These are phyloP conservation scores for Luzula sylvatica DNA, from an alignment of 176 grass and related monocot species.

Conservation along the genomic window DNA sequence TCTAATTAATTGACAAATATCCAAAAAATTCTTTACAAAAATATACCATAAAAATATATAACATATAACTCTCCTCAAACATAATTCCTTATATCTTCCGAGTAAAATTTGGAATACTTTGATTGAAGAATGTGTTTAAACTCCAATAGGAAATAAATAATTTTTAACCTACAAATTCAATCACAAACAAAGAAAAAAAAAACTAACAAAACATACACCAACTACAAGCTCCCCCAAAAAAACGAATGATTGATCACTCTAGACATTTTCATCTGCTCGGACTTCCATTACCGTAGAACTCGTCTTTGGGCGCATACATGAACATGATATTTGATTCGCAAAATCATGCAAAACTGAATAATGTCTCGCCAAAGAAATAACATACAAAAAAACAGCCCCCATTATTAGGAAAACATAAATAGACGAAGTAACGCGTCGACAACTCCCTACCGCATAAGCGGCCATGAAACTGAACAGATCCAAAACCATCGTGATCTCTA, in stretches of 20 bases:
- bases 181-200: too few species aligned
- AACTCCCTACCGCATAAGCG: constrained; percentile 42
- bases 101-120: too few species aligned
- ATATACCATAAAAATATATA: too few species aligned
- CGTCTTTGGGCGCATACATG: not conserved
- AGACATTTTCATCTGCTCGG: not conserved
- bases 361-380: not conserved
- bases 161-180: too few species aligned
- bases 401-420: constrained; percentile 32
- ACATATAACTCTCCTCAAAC: too few species aligned
- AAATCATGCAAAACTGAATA: not conserved
- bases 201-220: too few species aligned
- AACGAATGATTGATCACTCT: not conserved
- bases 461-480: constrained; percentile 50
- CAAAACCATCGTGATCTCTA: constrained; percentile 44
- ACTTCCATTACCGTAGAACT: not conserved
- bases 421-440: constrained; percentile 21
- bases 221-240: too few species aligned
- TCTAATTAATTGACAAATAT: too few species aligned
- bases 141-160: too few species aligned
- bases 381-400: constrained; percentile 40
- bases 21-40: too few species aligned
- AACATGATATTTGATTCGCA: not conserved
- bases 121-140: too few species aligned
- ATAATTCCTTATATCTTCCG: too few species aligned